phyloP scores from a whole-genome alignment of 352 stramenopile genomes.

The Globisporangium irregulare region DNA sequence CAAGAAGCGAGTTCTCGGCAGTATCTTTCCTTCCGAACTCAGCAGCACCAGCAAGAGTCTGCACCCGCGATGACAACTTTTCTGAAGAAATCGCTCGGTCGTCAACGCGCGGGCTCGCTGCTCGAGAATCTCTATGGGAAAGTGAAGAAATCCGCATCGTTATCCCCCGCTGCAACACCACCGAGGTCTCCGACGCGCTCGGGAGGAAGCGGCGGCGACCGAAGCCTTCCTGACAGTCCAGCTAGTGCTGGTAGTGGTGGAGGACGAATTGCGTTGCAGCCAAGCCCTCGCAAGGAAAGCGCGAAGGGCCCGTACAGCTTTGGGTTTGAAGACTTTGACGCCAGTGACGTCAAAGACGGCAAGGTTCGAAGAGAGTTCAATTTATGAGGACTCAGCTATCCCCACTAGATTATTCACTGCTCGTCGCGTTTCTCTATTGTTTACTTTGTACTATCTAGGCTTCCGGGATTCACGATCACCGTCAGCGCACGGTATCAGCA shows the following conservation, averaged over 20 bases:
- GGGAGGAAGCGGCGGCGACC: neutral
- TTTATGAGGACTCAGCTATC: neutral
- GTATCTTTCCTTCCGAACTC: constrained; percentile 8
- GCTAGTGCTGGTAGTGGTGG: neutral
- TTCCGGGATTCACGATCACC: neutral
- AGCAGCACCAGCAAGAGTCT: neutral
- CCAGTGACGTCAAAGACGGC: neutral
- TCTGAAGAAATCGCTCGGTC: constrained; percentile 7
- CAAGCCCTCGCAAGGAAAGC: constrained; percentile 14
- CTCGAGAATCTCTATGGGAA: constrained; percentile 15
- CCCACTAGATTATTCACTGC: neutral
- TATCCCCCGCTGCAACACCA: constrained; percentile 2
- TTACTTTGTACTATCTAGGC: neutral
- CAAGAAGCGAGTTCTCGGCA: constrained; percentile 10
- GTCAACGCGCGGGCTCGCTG: constrained; percentile 11
- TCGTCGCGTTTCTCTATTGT: neutral
- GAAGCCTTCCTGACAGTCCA: neutral
- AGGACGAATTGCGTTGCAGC: constrained; percentile 18
- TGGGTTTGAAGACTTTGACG: constrained; percentile 32
- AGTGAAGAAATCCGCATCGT: constrained; percentile 8
- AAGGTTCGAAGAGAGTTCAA: neutral
- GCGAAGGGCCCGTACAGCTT: constrained; percentile 10
- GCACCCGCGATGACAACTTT: neutral
- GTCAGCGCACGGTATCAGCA: neutral
- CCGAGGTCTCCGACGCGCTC: neutral